Evolutionary conservation across 2,329 filamentous ascomycete species (phyloP), one percentile per base, ranked within the genome.

Genomic region (Lachnellula willkommii): DNA sequence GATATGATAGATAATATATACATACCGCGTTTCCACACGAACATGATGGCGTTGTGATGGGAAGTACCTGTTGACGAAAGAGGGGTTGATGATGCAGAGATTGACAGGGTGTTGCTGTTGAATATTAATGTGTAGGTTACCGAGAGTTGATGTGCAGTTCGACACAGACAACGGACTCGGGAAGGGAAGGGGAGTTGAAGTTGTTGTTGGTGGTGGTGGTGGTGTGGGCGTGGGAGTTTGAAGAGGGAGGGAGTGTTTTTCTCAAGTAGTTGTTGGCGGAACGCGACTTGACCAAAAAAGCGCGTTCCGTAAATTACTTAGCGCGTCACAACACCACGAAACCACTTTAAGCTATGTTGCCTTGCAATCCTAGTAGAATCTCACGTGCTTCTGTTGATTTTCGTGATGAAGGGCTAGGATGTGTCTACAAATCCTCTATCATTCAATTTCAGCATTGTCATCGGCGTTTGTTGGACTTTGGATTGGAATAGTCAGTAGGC

Each of bases 381-480:
- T 17, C 47, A 54, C 47, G 46, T 50, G 52, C 50, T 28, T 11
- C 20, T 39, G 36, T 40, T 54, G 26, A 50, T 17, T 40, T 22
- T 50, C 22, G 20, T 46, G 26, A 46, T 20, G 45, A 26, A 22
- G 45, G 45, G 45, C 24, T 47, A 7, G 20, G 6, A 45, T 45
- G 42, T 12, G n/a, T 20, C 42, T 22, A 8, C 1, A 91, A 96
- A 11, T 84, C 81, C 3, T 74, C 71, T 0, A 84, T 85, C 79
- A 11, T 84, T 77, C 22, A 91, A 70, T 67, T 40, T 40, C 9
- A 17, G 37, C 1, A 17, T 17, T 40, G 37, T 32, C 28, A 32
- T 32, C 28, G 28, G 28, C 3, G 28, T 9, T 12, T 32, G 28
- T 20, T 20, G 20, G 20, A 20, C 20, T 20, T 20, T 20, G 20